A percentile compares a stretch with the other conserved stretches of the same genome.
Evolutionary conservation across 306 rosid genomes (phyloP).

Genomic region (Erythrophleum fordii): DNA sequence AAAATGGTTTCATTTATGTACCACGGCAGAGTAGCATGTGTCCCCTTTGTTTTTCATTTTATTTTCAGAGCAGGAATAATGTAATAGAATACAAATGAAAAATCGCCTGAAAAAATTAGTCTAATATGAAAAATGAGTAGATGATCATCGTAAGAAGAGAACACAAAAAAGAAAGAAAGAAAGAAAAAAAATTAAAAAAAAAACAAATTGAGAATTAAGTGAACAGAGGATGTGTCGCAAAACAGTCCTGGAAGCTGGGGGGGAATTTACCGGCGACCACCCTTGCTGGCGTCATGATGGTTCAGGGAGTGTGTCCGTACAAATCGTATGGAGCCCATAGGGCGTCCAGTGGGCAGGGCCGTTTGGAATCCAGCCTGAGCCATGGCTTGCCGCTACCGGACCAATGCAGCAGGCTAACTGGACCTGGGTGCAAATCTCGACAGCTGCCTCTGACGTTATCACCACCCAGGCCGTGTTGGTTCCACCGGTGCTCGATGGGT

Average conservation of each 20-base stretch:
- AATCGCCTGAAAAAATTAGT: constrained; percentile 11
- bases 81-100: constrained; percentile 46
- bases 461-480: constrained; percentile 85
- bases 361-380: constrained; percentile 62
- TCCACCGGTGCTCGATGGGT: constrained; percentile 82
- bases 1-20: constrained; percentile 9
- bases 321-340: constrained; percentile 75
- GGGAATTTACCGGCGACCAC: constrained; percentile 49
- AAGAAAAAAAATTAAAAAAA: background rate
- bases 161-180: constrained; percentile 6
- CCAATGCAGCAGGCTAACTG: constrained; percentile 83
- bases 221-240: constrained; percentile 41
- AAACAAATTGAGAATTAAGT: constrained; percentile 38
- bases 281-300: background rate
- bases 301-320: constrained; percentile 58
- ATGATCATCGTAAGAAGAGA: constrained; percentile 31
- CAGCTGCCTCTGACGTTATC: constrained; percentile 76
- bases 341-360: constrained; percentile 68
- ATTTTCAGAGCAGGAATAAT: constrained; percentile 47
- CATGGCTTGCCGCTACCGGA: constrained; percentile 87
- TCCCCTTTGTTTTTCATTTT: constrained; percentile 27
- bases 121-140: constrained; percentile 28
- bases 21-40: constrained; percentile 38
- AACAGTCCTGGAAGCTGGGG: constrained; percentile 40
- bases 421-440: constrained; percentile 73